Evolutionary conservation across 2,329 filamentous ascomycete species (phyloP).

Genomic region (Talaromyces sp.): DNA sequence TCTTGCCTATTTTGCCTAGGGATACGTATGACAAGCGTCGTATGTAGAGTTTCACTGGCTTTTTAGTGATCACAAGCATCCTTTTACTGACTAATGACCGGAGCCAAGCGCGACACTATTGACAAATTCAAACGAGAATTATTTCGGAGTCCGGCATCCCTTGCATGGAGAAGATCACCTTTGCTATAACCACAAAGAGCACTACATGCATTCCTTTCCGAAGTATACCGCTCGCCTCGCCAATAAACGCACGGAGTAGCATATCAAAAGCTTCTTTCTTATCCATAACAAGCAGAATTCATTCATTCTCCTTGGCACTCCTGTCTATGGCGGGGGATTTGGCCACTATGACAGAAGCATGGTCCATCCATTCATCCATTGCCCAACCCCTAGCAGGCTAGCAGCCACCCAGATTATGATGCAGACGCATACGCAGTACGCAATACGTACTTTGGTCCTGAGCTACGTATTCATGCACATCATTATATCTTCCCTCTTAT

Average conservation of each 20-base stretch:
- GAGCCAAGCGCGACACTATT: neutral
- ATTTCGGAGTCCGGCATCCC: conserved; percentile 2
- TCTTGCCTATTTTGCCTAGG: neutral
- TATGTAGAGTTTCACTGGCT: neutral
- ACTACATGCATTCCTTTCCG: neutral
- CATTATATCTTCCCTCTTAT: neutral
- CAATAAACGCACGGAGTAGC: neutral
- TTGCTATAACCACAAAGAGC: conserved; percentile 7
- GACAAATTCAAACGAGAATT: neutral
- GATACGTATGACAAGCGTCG: neutral
- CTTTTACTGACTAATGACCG: neutral
- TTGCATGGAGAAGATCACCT: conserved; percentile 9
- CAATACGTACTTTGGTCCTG: too few species aligned
- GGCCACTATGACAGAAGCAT: neutral
- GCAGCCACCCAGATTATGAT: neutral
- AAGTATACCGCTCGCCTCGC: neutral
- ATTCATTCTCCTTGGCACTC: neutral
- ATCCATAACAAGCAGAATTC: neutral
- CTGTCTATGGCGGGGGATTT: neutral
- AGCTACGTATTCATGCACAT: neutral
- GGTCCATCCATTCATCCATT: neutral
- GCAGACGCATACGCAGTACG: neutral
- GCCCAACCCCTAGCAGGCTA: neutral
- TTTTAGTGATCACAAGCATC: neutral
- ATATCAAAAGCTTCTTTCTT: neutral